Conservation (phyloP, 257 asterid species). For the Solanum boliviense region DNA sequence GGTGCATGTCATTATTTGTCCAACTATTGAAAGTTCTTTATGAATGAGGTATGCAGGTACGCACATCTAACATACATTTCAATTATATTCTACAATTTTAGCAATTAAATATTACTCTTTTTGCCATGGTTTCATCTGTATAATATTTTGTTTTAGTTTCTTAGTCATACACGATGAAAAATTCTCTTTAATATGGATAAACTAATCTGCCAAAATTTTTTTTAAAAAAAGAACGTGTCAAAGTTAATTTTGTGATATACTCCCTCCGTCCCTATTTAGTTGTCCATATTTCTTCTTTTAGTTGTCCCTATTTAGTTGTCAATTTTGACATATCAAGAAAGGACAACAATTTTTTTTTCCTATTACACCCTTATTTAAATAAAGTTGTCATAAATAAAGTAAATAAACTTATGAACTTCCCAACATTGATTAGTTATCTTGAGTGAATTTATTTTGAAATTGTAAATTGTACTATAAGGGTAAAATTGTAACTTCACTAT, state of each 20-base stretch:
- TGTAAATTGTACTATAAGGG: too few relatives aligned
- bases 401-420: too few relatives aligned
- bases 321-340: too few relatives aligned
- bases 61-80: not conserved
- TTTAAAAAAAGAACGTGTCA: not conserved
- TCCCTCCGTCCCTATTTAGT: too few relatives aligned
- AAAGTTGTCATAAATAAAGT: too few relatives aligned
- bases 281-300: too few relatives aligned
- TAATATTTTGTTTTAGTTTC: not conserved
- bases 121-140: not conserved
- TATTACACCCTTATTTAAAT: too few relatives aligned
- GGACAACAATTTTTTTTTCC: too few relatives aligned
- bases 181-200: not conserved
- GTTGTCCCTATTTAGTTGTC: too few relatives aligned
- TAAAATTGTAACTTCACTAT: too few relatives aligned
- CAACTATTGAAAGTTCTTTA: not conserved
- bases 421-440: too few relatives aligned
- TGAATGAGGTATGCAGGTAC: not conserved
- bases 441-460: too few relatives aligned
- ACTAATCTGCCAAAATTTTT: not conserved
- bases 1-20: not conserved
- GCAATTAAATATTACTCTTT: not conserved
- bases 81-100: not conserved
- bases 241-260: not conserved
- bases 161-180: not conserved